Percentiles rank a stretch among this genome's conserved stretches.
Evolutionary conservation across 345 rosid genomes (phyloP).

Genomic region (Eucalyptus erythrocorys): DNA sequence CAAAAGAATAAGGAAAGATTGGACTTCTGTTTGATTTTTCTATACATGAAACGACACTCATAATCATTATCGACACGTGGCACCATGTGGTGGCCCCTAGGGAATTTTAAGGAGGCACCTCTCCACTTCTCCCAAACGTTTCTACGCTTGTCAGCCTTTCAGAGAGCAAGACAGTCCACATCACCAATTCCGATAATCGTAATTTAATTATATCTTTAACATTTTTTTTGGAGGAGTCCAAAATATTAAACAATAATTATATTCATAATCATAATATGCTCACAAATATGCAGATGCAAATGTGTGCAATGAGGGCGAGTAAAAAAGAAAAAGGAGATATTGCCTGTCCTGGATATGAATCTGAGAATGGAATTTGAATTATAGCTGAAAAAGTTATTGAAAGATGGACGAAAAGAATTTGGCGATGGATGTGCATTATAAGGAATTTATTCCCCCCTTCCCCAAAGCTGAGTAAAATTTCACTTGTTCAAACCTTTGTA

Average conservation of each 20-base stretch:
- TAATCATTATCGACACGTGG: not conserved
- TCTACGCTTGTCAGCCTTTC: not conserved
- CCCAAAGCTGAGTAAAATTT: not conserved
- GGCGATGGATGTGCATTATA: constrained; percentile 31
- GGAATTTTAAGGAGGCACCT: not conserved
- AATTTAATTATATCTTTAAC: not conserved
- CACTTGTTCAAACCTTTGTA: constrained; percentile 7
- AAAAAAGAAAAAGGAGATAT: not conserved
- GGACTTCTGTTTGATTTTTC: not conserved
- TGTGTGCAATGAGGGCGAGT: not conserved
- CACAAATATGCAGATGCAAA: not conserved
- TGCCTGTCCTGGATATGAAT: not conserved
- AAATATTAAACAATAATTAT: not conserved
- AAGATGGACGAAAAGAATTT: constrained; percentile 36
- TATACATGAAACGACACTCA: not conserved
- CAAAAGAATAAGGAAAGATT: not conserved
- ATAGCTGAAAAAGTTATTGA: constrained; percentile 33
- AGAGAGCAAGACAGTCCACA: not conserved
- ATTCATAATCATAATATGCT: constrained; percentile 5
- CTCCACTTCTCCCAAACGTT: not conserved
- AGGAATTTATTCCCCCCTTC: constrained; percentile 44
- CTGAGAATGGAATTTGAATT: constrained; percentile 49
- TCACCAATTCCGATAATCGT: not conserved
- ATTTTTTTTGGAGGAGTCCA: not conserved
- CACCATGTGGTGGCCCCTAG: not conserved